Evolutionary conservation across 2,329 filamentous ascomycete genomes (phyloP), one percentile per base, ranked within the genome.

Genomic region (Bretziella fagacearum): DNA sequence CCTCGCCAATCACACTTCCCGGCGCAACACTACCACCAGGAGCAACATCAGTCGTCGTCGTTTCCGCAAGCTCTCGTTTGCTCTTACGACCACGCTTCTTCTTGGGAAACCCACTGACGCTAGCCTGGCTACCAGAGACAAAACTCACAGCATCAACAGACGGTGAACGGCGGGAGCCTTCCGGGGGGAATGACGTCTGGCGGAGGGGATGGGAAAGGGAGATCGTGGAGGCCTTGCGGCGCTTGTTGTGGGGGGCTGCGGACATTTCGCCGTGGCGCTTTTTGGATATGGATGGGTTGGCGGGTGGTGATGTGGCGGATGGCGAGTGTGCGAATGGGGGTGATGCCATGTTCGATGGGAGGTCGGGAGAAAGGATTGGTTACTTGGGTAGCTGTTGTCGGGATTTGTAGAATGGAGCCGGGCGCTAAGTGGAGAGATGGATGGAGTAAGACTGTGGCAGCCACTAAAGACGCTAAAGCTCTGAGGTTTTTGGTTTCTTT

Each of bases 171-270:
- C 67, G 61, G 35, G 15, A 36, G 20, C 29, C 41, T 46, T 74
- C 79, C 22, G 82, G 81, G 0, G 82, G 81, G 57, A 86, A 91
- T 0, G 82, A 85, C 3, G 84, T 87, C 57, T 86, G 81, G 32
- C 84, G 81, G 1, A 91, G 73, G 1, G 80, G 81, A 53, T 84
- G 81, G 0, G 72, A 66, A 22, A 69, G 64, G 3, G 77, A 77
- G 53, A 77, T 65, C 52, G 62, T 71, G 10, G 79, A 84, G 4
- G 77, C 70, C 58, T 87, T 87, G 57, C 82, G 79, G 40, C 79
- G 77, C 58, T 84, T 84, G 13, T 25, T 43, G 40, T 66, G 60
- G 13, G 65, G 59, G 0, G 65, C 68, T 2, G 62, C 64, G 39
- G 67, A 63, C 29, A 67, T 67, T 7, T 79, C 60, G 17, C 72